Evolutionary conservation across 768 basidiomycete species (phyloP).

Genomic region (Leccinum rimulosum): DNA sequence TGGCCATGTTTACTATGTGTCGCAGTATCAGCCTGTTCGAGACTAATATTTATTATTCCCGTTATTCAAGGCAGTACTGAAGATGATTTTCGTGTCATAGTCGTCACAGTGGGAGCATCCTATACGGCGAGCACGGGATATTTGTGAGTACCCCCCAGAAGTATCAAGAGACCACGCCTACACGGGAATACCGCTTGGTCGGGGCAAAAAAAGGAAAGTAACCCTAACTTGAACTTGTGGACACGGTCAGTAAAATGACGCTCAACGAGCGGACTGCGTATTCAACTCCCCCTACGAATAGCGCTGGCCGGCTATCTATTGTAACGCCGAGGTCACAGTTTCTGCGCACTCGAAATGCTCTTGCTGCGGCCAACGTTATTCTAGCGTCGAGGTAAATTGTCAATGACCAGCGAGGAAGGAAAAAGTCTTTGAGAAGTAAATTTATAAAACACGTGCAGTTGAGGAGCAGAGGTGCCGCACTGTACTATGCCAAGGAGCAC

Average conservation of each 20-base stretch:
- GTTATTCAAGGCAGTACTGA: no score
- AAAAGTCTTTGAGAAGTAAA: neutral
- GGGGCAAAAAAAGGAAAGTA: no score
- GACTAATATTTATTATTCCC: no score
- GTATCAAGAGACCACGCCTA: no score
- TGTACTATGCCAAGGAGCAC: no score
- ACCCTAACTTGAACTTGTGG: no score
- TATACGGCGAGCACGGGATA: neutral
- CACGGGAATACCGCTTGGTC: no score
- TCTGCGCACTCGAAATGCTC: neutral
- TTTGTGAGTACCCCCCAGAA: no score
- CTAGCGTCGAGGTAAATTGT: neutral
- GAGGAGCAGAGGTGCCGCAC: neutral
- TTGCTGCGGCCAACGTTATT: neutral
- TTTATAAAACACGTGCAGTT: no score
- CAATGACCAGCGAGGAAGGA: neutral
- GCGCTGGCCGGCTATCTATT: neutral
- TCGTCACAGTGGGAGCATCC: neutral
- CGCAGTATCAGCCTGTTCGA: no score
- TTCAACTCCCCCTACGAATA: neutral
- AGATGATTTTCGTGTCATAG: no score
- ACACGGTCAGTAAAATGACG: neutral
- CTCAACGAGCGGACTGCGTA: neutral
- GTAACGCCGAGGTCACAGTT: neutral
- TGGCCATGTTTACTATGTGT: no score